Evolutionary conservation across 2,329 filamentous ascomycete genomes (phyloP).

Genomic region (Torrubiella hemipterigena): DNA sequence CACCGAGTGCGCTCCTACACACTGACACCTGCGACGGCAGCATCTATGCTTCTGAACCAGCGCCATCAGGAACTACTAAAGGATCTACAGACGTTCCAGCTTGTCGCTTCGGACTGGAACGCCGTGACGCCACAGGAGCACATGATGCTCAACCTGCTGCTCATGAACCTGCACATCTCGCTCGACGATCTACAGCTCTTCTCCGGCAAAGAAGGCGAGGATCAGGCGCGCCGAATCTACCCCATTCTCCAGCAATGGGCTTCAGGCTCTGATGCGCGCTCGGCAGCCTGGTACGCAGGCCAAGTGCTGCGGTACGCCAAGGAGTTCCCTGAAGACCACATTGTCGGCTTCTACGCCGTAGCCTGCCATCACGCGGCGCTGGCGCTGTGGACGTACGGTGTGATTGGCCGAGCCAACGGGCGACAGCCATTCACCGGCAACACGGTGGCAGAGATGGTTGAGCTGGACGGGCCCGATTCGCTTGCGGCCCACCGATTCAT

Average conservation of each 20-base stretch:
- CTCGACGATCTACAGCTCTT: slow-evolving; percentile 56
- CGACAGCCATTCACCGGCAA: slow-evolving; percentile 18
- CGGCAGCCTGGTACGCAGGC: slow-evolving; percentile 55
- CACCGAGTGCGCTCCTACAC: slow-evolving; percentile 35
- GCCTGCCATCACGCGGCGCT: slow-evolving; percentile 57
- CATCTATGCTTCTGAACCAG: slow-evolving; percentile 35
- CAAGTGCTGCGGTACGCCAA: slow-evolving; percentile 52
- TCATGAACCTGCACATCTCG: slow-evolving; percentile 53
- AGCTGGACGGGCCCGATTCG: slow-evolving; percentile 45
- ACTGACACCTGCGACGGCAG: slow-evolving; percentile 22
- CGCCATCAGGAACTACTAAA: slow-evolving; percentile 52
- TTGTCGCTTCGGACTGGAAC: slow-evolving; percentile 28
- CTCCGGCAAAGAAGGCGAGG: slow-evolving; percentile 54
- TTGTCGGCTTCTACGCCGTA: slow-evolving; percentile 57
- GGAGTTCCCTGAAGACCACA: slow-evolving; percentile 34
- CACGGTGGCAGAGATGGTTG: slow-evolving; percentile 27
- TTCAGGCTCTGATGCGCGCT: slow-evolving; percentile 39
- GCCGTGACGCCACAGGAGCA: slow-evolving; percentile 33
- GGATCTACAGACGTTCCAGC: slow-evolving; percentile 36
- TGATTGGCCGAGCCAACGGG: slow-evolving; percentile 34
- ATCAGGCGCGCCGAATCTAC: slow-evolving; percentile 49
- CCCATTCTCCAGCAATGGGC: slow-evolving; percentile 48
- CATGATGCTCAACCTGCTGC: slow-evolving; percentile 39
- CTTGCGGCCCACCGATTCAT: slow-evolving; percentile 45
- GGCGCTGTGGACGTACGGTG: slow-evolving; percentile 57